Conservation (phyloP, 2,329 filamentous ascomycete species). For the Aspergillaceae sp. region DNA sequence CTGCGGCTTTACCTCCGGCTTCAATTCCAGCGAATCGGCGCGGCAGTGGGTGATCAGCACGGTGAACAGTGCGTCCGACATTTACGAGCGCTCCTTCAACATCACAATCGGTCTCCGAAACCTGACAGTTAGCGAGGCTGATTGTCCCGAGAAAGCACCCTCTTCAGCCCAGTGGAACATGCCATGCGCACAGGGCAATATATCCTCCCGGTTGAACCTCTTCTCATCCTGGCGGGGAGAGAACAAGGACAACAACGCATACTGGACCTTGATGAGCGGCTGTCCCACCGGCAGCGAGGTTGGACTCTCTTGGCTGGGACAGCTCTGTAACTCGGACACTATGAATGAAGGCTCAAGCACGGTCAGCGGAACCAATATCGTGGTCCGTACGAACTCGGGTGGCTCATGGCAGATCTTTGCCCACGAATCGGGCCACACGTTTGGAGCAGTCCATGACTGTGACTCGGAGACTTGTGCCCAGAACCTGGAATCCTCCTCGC, state of each 20-base stretch:
- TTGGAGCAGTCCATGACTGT: conserved; percentile 94
- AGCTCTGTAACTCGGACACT: conserved; percentile 60
- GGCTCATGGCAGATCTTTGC: conserved; percentile 86
- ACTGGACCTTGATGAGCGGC: conserved; percentile 81
- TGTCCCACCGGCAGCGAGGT: conserved; percentile 79
- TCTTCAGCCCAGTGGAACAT: conserved; percentile 74
- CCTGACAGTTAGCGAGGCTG: conserved; percentile 63
- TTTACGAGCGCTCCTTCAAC: conserved; percentile 90
- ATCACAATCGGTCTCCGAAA: conserved; percentile 87
- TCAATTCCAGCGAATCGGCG: conserved; percentile 57
- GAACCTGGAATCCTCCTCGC: conserved; percentile 51
- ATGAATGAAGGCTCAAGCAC: conserved; percentile 52
- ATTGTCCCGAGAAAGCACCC: conserved; percentile 64
- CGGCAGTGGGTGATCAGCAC: conserved; percentile 68
- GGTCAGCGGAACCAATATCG: conserved; percentile 79
- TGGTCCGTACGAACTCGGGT: conserved; percentile 62
- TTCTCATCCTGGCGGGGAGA: conserved; percentile 85
- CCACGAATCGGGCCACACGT: conserved; percentile 89
- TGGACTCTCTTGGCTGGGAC: conserved; percentile 85
- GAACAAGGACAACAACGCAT: conserved; percentile 71
- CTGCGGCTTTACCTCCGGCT: conserved; percentile 72
- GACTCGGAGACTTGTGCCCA: conserved; percentile 57
- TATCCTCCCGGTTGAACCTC: conserved; percentile 70
- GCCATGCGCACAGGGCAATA: conserved; percentile 50
- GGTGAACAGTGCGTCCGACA: conserved; percentile 75